Base-by-base conservation (phyloP, 331 rosid genomes). In the Erythrophleum ivorense region DNA sequence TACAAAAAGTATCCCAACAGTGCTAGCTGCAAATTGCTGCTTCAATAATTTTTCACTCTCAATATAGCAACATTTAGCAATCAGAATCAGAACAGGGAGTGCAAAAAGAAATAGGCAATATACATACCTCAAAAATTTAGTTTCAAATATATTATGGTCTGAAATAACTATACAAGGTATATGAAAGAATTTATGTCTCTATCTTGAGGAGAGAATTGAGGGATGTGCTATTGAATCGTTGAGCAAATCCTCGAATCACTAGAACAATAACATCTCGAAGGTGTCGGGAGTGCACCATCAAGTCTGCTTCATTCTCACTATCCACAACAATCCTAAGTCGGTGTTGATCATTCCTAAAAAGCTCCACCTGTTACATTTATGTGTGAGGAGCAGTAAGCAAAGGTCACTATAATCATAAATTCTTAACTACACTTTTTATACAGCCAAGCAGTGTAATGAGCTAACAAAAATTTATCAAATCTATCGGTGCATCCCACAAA, bases 151-250 rank as follows among this genome's bases (percentile, higher is more conserved):
- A 43, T 76, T 71, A 31, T 71, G 36, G 50, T 45, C 36, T 53
- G 15, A 33, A 52, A 71, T 40, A 52, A 81, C 80, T 84, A 62
- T 81, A 81, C 84, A 74, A 52, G 18, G 66, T 53, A 34, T 10
- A 43, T 41, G 15, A 54, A 43, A 24, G 46, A 70, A 74, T 67
- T 83, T 70, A 96, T 60, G 99, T 79, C 53, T 92, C 99, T 38
- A 96, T 96, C 84, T 94, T 96, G 81, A 96, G 99, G 77, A 96
- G 98, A 53, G 98, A 88, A 82, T 96, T 96, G 84, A 96, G 98
- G 63, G 99, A 94, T 78, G 99, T 96, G 80, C 99, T 96, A 53
- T 96, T 96, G 81, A 94, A 96, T 84, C 97, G 86, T 82, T 96
- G 99, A 86, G 99, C 99, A 62, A 94, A 78, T 79, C 99, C 99